These are phyloP conservation scores for Chaetothyriales sp. DNA, from an alignment of 2,329 filamentous ascomycete species.

Conservation along the genomic window DNA sequence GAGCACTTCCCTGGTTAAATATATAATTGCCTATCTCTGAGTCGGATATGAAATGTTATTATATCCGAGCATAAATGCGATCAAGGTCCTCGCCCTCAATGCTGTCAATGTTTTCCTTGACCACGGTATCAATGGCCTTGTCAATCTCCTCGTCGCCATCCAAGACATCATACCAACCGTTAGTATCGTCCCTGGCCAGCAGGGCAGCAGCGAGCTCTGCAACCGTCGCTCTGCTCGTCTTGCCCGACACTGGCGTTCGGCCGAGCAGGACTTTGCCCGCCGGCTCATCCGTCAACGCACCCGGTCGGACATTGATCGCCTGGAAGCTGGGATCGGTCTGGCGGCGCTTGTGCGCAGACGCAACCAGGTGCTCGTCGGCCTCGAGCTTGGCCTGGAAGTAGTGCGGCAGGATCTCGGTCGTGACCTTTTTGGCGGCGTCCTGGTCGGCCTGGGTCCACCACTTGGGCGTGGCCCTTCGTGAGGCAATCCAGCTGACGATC, in stretches of 20 bases:
- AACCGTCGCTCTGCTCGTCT: slow-evolving; percentile 36
- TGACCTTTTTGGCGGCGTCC: slow-evolving; percentile 30
- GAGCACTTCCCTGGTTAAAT: too few species aligned
- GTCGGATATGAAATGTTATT: too few species aligned
- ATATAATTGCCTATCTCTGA: background rate
- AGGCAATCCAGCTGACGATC: slow-evolving; percentile 39
- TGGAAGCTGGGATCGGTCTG: slow-evolving; percentile 24
- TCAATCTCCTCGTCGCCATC: slow-evolving; percentile 34
- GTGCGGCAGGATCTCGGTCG: slow-evolving; percentile 34
- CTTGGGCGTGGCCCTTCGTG: slow-evolving; percentile 31
- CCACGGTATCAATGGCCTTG: slow-evolving; percentile 32
- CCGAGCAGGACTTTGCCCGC: slow-evolving; percentile 35
- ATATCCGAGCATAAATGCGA: slow-evolving; percentile 21
- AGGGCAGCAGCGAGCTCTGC: slow-evolving; percentile 36
- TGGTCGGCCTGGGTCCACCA: slow-evolving; percentile 39
- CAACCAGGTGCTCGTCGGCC: slow-evolving; percentile 40
- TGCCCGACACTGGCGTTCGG: slow-evolving; percentile 25
- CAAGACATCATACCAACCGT: slow-evolving; percentile 40
- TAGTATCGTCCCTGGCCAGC: slow-evolving; percentile 33
- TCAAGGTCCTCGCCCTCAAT: slow-evolving; percentile 36
- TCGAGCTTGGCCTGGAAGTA: slow-evolving; percentile 41
- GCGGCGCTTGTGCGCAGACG: slow-evolving; percentile 25
- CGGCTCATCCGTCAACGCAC: slow-evolving; percentile 33
- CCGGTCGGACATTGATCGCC: slow-evolving; percentile 38
- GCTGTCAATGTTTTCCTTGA: slow-evolving; percentile 31